Evolutionary conservation across 495 filamentous ascomycete genomes (phyloP), one percentile per base, ranked within the genome.

Genomic region (Alectoria sarmentosa): DNA sequence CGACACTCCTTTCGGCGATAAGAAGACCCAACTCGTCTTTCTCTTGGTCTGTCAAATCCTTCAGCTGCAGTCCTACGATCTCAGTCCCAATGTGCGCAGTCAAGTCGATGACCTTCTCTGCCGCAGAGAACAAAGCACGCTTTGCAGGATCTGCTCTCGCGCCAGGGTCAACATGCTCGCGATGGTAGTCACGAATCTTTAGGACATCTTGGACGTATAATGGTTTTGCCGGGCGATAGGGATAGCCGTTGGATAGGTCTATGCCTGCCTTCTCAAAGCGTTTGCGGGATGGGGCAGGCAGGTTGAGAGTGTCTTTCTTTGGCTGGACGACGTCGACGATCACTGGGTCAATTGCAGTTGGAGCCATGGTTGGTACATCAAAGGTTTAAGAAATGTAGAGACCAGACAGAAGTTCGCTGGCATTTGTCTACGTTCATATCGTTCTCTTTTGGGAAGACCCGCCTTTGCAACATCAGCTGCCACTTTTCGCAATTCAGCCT

Each of bases 1-100:
- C 88, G 15, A 91, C 87, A 62, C 86, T 87, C 37, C 88, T 76
- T 72, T 89, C 86, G 4, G 88, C 86, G 65, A 90, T 86, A 61
- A 90, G 72, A 36, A 90, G 74, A 0, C 82, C 88, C n/a, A 90
- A 74, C 68, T 90, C 88, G 70, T 89, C 87, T 61, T 79, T 85
- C 63, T 90, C 86, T 72, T 85, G 80, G 55, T 83, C 76, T 0
- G 83, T 88, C 41, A 90, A 74, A 62, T 89, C 86, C 62, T 88
- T 89, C 34, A 89, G 72, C 59, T 90, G 86, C 13, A 89, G 67
- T 0, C 86, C 88, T 21, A 86, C 84, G 61, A 89, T 86, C 67
- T 90, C 87, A 5, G 87, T 89, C 17, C 88, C 87, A 70, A 89
- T 89, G 67, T 88, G 81, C 26, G 77, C 71, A 4, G 87, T 89